These are phyloP conservation scores for Solanum acaule DNA, from an alignment of 257 asterid genomes.

Conservation along the genomic window DNA sequence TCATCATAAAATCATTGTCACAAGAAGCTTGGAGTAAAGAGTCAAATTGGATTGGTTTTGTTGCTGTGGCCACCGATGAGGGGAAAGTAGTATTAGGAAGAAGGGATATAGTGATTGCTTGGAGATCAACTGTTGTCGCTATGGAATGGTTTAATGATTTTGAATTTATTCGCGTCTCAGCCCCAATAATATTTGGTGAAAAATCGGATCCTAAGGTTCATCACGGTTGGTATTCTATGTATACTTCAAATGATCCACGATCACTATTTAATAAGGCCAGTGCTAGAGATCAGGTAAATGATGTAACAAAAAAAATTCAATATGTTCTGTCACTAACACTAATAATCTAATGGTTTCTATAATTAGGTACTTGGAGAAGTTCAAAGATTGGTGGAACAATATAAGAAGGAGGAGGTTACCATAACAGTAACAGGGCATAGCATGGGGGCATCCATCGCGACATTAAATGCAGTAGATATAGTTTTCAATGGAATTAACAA, in stretches of 20 bases:
- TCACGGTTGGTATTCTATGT: conserved; percentile 21
- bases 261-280: conserved; percentile 17
- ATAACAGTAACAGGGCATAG: conserved; percentile 55
- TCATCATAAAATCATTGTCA: conserved; percentile 18
- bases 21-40: conserved; percentile 13
- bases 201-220: conserved; percentile 1
- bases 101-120: conserved; percentile 44
- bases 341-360: neutral
- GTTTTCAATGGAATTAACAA: conserved; percentile 27
- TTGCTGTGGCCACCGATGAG: conserved; percentile 56
- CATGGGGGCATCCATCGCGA: conserved; percentile 48
- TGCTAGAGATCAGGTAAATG: conserved; percentile 31
- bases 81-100: conserved; percentile 42
- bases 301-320: too few species aligned
- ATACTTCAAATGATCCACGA: conserved; percentile 6
- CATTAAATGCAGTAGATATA: conserved; percentile 40
- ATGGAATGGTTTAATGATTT: conserved; percentile 40
- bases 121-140: conserved; percentile 41
- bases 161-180: conserved; percentile 23
- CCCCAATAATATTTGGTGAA: conserved; percentile 20
- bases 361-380: conserved; percentile 22
- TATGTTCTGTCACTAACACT: too few species aligned
- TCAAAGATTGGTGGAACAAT: conserved; percentile 11
- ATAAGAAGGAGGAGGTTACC: conserved; percentile 43
- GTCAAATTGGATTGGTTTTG: conserved; percentile 49